phyloP scores from a whole-genome alignment of 768 basidiomycete genomes.

The Stropharia rugosoannulata region DNA sequence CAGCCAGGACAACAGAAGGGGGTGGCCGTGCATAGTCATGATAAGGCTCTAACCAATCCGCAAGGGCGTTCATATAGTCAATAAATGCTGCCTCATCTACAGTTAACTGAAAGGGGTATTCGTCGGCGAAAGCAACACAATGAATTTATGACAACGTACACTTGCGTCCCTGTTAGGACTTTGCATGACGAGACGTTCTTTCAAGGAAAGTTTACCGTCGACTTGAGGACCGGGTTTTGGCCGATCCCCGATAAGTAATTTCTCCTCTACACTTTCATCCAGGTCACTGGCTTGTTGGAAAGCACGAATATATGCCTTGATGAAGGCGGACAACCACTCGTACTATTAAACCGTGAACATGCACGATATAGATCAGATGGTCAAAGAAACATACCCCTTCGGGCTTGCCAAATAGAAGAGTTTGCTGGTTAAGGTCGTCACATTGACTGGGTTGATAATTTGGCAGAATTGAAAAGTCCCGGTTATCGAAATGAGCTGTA shows the following conservation, averaged over 20 bases:
- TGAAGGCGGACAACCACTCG: constrained; percentile 70
- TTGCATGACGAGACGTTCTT: constrained; percentile 54
- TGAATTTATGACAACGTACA: constrained; percentile 2
- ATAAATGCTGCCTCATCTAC: constrained; percentile 57
- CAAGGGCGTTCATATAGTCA: constrained; percentile 59
- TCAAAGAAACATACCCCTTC: constrained; percentile 52
- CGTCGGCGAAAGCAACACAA: not conserved
- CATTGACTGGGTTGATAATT: constrained; percentile 68
- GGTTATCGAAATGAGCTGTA: constrained; percentile 82
- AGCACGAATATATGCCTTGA: constrained; percentile 76
- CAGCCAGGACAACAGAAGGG: constrained; percentile 67
- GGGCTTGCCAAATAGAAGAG: constrained; percentile 58
- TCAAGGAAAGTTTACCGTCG: constrained; percentile 49
- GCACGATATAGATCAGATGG: not conserved
- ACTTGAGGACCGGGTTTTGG: constrained; percentile 61
- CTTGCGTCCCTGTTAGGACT: constrained; percentile 45
- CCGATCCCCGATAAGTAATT: constrained; percentile 76
- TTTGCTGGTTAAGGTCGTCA: constrained; percentile 62
- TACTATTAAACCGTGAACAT: constrained; percentile 35
- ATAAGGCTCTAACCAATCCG: constrained; percentile 77
- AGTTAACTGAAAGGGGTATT: constrained; percentile 52
- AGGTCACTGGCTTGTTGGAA: constrained; percentile 80
- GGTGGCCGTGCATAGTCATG: constrained; percentile 75
- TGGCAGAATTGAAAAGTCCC: constrained; percentile 77
- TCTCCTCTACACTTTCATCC: constrained; percentile 79